Evolutionary conservation across 2,329 filamentous ascomycete genomes (phyloP), one percentile per base, ranked within the genome.

Genomic region (Pseudocercospora fijiensis): DNA sequence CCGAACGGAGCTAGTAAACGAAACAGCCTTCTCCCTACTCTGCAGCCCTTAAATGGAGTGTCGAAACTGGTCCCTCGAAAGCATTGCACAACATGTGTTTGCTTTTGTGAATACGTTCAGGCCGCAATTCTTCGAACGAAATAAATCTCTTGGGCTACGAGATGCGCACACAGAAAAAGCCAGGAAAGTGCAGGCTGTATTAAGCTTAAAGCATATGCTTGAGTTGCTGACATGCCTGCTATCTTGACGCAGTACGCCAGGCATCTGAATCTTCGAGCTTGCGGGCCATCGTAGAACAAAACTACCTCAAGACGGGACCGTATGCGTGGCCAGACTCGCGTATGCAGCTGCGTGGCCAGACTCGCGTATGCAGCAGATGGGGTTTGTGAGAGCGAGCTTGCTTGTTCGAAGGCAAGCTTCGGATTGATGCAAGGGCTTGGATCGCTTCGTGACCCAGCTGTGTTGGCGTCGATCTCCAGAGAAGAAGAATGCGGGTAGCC

Each of bases 151-250:
- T 8, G 5, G 37, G 18, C 3, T n/a, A n/a, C 37, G 10, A 13
- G 10, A 41, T 4, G 37, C 37, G 37, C 37, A 41, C 37, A 41
- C 16, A n/a, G 16, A 41, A 2, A 7, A 11, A 41, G 37, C 37
- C 8, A 41, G n/a, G 5, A 41, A 41, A 41, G 13, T n/a, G 16
- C 37, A 41, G 37, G 37, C 16, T 5, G 16, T 41, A 53, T 53
- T 49, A 53, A 53, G 49, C 49, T 53, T 53, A 53, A 53, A 53
- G 49, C 26, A 28, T 27, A 53, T 53, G 49, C 49, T 53, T 53
- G 49, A 3, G 49, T 53, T 53, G 28, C 26, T 27, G 22, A 30
- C 24, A 53, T 53, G 49, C 49, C 49, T 28, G 22, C 10, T 27
- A 1, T n/a, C 37, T 28, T 28, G 22, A 53, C 49, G 22, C 16